These are phyloP conservation scores for Tolypocladium ovalisporum DNA, from an alignment of 2,329 filamentous ascomycete species.

Conservation along the genomic window DNA sequence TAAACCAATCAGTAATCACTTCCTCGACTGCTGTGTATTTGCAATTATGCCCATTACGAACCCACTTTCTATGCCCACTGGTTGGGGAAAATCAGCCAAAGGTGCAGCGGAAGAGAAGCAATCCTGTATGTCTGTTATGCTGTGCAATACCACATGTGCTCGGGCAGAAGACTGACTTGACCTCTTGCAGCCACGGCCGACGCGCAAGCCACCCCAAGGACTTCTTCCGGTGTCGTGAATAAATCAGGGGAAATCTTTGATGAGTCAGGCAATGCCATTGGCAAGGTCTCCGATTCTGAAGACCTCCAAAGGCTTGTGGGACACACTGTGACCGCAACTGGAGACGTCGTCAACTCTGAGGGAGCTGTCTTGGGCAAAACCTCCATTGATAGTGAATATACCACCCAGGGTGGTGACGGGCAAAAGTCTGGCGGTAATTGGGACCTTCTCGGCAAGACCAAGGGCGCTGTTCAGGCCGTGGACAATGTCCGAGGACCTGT, in stretches of 20 bases:
- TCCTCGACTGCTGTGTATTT: not conserved
- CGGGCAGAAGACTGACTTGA: not conserved
- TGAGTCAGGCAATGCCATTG: conserved; percentile 29
- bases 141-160: not conserved
- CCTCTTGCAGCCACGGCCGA: conserved; percentile 3
- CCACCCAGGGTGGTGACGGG: conserved; percentile 8
- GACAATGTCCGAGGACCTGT: conserved; percentile 9
- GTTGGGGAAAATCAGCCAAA: not conserved
- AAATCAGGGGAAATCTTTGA: conserved; percentile 34
- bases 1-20: not conserved
- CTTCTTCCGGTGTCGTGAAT: conserved; percentile 30
- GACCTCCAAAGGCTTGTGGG: conserved; percentile 29
- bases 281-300: conserved; percentile 27
- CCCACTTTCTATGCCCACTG: not conserved
- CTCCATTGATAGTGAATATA: conserved; percentile 27
- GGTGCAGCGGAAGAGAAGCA: not conserved
- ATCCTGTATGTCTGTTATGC: not conserved
- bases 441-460: conserved; percentile 17
- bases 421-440: conserved; percentile 17
- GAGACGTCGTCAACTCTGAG: conserved; percentile 20
- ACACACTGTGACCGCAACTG: conserved; percentile 24
- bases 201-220: conserved; percentile 19
- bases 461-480: conserved; percentile 11
- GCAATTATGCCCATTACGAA: not conserved
- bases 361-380: conserved; percentile 30